Percentiles rank a stretch among this genome's conserved stretches.
These are phyloP conservation scores for Rubia balearica DNA, from an alignment of 305 asterid species.

Conservation along the genomic window DNA sequence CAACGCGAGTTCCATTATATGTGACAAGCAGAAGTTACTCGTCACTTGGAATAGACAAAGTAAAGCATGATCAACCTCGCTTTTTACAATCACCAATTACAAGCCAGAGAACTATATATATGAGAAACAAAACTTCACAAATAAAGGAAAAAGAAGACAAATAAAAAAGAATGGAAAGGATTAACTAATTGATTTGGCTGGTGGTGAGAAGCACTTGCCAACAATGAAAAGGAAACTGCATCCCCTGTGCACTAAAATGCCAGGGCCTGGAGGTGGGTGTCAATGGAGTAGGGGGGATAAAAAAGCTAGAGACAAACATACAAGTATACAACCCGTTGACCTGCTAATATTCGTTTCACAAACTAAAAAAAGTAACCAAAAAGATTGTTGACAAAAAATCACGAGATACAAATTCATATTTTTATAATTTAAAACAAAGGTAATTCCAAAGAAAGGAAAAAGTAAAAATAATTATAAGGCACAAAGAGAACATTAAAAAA, in stretches of 20 bases:
- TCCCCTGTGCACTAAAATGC: background rate
- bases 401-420: background rate
- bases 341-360: background rate
- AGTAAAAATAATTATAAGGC: background rate
- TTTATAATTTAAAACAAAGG: background rate
- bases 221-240: background rate
- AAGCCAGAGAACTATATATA: background rate
- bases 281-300: background rate
- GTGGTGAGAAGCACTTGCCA: background rate
- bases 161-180: too few species aligned
- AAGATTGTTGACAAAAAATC: background rate
- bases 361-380: background rate
- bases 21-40: background rate
- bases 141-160: background rate
- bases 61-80: background rate
- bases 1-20: background rate
- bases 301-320: background rate
- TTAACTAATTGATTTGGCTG: too few species aligned
- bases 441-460: background rate
- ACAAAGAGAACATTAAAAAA: background rate
- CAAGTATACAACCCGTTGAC: background rate
- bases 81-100: background rate
- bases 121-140: background rate
- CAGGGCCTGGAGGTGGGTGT: background rate
- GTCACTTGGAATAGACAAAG: background rate